Percentiles rank a stretch among this genome's conserved stretches.
These are phyloP conservation scores for Auriscalpium orientale DNA, from an alignment of 768 basidiomycete genomes.

Conservation along the genomic window DNA sequence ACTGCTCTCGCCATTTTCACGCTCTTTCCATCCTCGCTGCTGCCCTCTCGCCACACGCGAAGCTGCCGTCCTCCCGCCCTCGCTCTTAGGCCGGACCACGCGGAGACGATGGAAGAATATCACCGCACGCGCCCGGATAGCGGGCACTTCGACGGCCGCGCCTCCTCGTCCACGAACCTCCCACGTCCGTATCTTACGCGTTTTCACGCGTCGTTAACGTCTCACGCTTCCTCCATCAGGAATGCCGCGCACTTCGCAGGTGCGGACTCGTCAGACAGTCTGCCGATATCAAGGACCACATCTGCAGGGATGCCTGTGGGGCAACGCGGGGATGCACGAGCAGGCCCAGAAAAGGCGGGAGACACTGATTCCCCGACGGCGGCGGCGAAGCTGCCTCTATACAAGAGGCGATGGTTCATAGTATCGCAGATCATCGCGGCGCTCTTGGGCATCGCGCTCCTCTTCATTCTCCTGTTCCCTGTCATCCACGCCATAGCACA, in stretches of 20 bases:
- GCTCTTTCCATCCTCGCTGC: neutral
- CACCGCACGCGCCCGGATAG: neutral
- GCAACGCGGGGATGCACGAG: neutral
- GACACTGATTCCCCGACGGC: conserved; percentile 2
- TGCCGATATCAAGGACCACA: neutral
- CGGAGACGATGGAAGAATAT: conserved; percentile 2
- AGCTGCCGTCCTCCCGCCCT: neutral
- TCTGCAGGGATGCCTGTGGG: neutral
- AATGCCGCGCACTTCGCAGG: neutral
- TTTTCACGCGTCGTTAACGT: neutral
- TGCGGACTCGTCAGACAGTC: neutral
- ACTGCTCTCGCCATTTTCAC: neutral
- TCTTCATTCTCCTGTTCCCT: conserved; percentile 64
- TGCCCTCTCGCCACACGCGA: too few species aligned
- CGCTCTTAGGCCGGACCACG: neutral
- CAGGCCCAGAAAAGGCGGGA: neutral
- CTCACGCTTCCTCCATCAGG: neutral
- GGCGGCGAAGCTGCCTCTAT: conserved; percentile 34
- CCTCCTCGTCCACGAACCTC: neutral
- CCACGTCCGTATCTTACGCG: neutral
- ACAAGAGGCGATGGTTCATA: conserved; percentile 60
- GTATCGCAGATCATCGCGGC: conserved; percentile 43
- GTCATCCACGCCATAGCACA: conserved; percentile 61
- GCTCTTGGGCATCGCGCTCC: conserved; percentile 48
- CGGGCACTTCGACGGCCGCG: neutral